A percentile compares a stretch with the other conserved stretches of the same genome.
Conservation (phyloP, 306 rosid species). For the Vachellia pachyceras region DNA sequence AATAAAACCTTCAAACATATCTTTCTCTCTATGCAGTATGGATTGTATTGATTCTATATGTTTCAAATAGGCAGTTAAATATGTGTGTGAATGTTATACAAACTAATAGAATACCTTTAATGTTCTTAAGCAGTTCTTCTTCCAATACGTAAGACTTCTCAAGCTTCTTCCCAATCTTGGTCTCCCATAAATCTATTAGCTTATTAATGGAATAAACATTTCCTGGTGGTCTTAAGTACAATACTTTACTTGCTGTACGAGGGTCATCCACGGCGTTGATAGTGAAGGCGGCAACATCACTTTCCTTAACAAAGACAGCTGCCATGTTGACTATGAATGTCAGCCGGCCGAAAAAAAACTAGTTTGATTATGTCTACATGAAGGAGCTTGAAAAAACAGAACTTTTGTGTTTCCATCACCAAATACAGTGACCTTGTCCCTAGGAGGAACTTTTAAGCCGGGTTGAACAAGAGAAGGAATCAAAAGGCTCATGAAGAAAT, state of each 20-base stretch:
- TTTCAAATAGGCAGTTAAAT: constrained; percentile 18
- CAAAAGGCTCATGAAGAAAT: constrained; percentile 62
- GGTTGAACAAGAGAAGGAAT: constrained; percentile 84
- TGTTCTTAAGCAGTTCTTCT: constrained; percentile 61
- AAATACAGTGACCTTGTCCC: constrained; percentile 68
- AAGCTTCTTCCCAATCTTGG: constrained; percentile 72
- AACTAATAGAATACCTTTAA: constrained; percentile 56
- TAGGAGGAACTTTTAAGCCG: constrained; percentile 67
- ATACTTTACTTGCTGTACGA: constrained; percentile 62
- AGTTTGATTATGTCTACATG: not conserved
- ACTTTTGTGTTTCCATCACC: constrained; percentile 83
- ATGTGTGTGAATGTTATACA: not conserved
- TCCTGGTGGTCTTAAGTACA: constrained; percentile 79
- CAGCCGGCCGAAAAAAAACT: not conserved
- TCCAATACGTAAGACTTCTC: constrained; percentile 60
- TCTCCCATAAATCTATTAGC: constrained; percentile 76
- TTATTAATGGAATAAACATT: constrained; percentile 70
- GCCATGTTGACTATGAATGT: constrained; percentile 36
- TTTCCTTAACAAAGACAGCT: constrained; percentile 70
- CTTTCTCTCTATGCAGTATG: not conserved
- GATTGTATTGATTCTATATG: constrained; percentile 1
- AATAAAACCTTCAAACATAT: constrained; percentile 16
- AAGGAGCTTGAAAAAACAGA: constrained; percentile 36
- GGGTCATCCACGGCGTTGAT: constrained; percentile 78
- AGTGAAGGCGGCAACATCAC: constrained; percentile 82